Percentiles rank a stretch among this genome's conserved stretches.
Evolutionary conservation across 2,329 filamentous ascomycete species (phyloP).

Genomic region (Apiospora kogelbergensis): DNA sequence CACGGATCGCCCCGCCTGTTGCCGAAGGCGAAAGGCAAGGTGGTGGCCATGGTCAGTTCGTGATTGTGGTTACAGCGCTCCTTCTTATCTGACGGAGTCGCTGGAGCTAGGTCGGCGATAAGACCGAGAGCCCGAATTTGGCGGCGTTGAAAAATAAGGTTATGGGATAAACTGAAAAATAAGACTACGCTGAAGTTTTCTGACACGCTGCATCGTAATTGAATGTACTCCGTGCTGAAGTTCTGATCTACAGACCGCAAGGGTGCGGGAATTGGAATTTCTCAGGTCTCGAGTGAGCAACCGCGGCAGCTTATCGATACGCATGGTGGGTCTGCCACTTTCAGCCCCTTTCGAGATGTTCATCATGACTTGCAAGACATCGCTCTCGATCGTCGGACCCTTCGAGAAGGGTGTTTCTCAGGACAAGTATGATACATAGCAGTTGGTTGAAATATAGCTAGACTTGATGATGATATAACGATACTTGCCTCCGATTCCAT

Average conservation of each 20-base stretch:
- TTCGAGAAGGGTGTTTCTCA: no score
- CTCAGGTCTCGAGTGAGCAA: not conserved
- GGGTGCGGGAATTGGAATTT: not conserved
- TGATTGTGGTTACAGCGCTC: not conserved
- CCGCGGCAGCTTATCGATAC: not conserved
- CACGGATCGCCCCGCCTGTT: slow-evolving; percentile 36
- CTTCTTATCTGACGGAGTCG: not conserved
- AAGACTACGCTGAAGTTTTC: not conserved
- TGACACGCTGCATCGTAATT: not conserved
- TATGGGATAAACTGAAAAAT: not conserved
- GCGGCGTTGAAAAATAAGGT: not conserved
- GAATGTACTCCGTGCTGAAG: not conserved
- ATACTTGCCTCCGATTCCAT: no score
- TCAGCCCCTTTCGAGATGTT: not conserved
- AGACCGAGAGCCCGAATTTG: not conserved
- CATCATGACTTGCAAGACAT: not conserved
- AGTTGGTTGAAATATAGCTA: no score
- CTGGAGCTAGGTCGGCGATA: not conserved
- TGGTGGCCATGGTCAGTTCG: not conserved
- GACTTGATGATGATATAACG: no score
- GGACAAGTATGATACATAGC: no score
- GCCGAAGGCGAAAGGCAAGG: slow-evolving; percentile 3
- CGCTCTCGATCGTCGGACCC: no score
- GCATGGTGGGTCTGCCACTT: not conserved
- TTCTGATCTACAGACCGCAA: not conserved